phyloP scores from a whole-genome alignment of 2,329 filamentous ascomycete genomes.

The Trichophyton benhamiae region DNA sequence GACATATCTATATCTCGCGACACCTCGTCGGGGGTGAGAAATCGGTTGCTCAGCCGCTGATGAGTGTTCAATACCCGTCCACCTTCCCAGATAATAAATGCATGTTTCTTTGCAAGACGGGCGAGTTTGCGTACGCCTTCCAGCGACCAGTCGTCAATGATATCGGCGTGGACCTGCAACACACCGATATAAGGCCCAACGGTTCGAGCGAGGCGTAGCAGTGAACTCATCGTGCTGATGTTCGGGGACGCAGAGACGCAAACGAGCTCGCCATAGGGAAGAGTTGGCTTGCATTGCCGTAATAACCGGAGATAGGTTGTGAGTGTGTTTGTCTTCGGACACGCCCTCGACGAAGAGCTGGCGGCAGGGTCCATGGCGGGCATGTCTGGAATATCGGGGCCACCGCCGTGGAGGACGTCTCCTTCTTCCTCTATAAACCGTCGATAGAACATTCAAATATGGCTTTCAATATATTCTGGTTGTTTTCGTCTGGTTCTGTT shows the following conservation, averaged over 20 bases:
- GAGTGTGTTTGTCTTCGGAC: constrained; percentile 20
- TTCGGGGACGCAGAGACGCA: constrained; percentile 44
- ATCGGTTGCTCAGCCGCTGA: constrained; percentile 22
- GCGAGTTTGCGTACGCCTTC: constrained; percentile 37
- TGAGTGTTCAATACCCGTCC: constrained; percentile 28
- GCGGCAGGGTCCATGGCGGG: not conserved
- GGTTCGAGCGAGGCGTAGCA: constrained; percentile 45
- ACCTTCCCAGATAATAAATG: constrained; percentile 32
- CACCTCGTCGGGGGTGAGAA: constrained; percentile 21
- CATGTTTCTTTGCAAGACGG: constrained; percentile 25
- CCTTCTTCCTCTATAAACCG: constrained; percentile 2
- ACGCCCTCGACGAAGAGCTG: not conserved
- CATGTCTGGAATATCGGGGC: not conserved
- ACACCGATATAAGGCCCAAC: constrained; percentile 50
- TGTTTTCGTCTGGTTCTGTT: not conserved
- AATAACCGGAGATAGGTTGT: constrained; percentile 27
- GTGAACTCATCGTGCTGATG: constrained; percentile 43
- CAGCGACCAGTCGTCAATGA: constrained; percentile 48
- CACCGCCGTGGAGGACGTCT: not conserved
- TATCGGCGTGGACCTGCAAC: constrained; percentile 50
- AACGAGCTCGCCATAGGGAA: constrained; percentile 29
- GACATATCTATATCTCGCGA: constrained; percentile 25
- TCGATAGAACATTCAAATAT: not conserved
- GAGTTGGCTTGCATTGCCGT: constrained; percentile 22
- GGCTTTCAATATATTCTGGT: not conserved